A percentile compares a stretch with the other conserved stretches of the same genome.
These are phyloP conservation scores for Lachancea fermentati DNA, from an alignment of 805 yeast genomes.

Conservation along the genomic window DNA sequence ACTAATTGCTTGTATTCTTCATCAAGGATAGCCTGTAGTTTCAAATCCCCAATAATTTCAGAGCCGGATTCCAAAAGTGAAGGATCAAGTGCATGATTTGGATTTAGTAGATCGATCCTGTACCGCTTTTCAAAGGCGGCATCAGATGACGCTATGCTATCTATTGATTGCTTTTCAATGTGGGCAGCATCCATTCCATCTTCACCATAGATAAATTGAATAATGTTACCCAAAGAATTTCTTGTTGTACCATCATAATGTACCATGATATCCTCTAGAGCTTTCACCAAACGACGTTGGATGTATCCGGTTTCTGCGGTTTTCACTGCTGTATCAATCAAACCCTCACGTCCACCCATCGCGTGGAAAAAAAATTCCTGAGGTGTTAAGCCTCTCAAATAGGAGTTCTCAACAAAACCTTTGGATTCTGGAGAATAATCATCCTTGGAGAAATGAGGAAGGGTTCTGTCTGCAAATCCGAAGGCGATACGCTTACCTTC, in stretches of 20 bases:
- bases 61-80: slow-evolving; percentile 80
- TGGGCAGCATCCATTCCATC: slow-evolving; percentile 99
- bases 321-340: slow-evolving; percentile 98
- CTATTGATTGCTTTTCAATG: slow-evolving; percentile 93
- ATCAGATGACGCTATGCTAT: slow-evolving; percentile 91
- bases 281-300: slow-evolving; percentile 96
- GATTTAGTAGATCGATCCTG: slow-evolving; percentile 78
- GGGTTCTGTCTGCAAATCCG: slow-evolving; percentile 92
- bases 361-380: slow-evolving; percentile 99
- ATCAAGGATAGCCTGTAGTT: slow-evolving; percentile 74
- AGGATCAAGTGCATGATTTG: slow-evolving; percentile 57
- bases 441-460: slow-evolving; percentile 97
- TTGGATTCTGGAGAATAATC: slow-evolving; percentile 98
- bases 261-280: slow-evolving; percentile 94
- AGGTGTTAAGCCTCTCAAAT: slow-evolving; percentile 94
- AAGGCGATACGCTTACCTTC: slow-evolving; percentile 99
- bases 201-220: slow-evolving; percentile 96
- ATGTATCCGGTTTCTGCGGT: slow-evolving; percentile 99
- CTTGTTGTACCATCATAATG: slow-evolving; percentile 98
- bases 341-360: slow-evolving; percentile 99
- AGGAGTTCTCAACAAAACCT: slow-evolving; percentile 97
- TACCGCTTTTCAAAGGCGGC: slow-evolving; percentile 75
- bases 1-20: slow-evolving; percentile 75
- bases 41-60: slow-evolving; percentile 85
- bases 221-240: slow-evolving; percentile 92